Evolutionary conservation across 2,329 filamentous ascomycete species (phyloP), one percentile per base, ranked within the genome.

Genomic region (Colletotrichum musicola): DNA sequence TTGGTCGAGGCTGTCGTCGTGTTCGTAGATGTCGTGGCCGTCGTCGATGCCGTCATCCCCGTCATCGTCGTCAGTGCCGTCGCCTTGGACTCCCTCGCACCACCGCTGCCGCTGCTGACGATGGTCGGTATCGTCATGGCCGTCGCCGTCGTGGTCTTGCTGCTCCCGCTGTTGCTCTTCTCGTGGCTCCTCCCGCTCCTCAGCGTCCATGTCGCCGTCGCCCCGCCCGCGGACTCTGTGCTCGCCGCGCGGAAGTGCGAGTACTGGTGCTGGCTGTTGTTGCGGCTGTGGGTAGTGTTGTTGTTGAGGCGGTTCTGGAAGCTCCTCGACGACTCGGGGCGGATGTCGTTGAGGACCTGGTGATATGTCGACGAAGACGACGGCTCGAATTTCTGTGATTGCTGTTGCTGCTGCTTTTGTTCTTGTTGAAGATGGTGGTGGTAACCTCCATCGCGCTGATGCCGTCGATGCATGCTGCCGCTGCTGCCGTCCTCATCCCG

Each of bases 261-360:
- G 10, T 42, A 42, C 10, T 56, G 51, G 13, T 54, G 46, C 6
- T 63, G 40, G 16, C 30, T 49, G 46, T 22, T 49, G 46, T 20
- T 49, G 46, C 10, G n/a, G 18, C 46, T 3, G 14, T 14, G 16
- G 16, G 10, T 7, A n/a, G n/a, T n/a, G n/a, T 20, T 49, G 46
- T 20, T 49, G 46, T 49, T 49, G 46, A 18, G 12, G 20, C 20
- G 16, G n/a, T 49, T 49, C 16, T 20, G 22, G 35, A 59, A 55
- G 54, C 65, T 68, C 54, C 27, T 64, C 14, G 65, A 68, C 18
- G 65, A 68, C 25, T 59, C 62, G 61, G 65, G 65, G 20, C 64
- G 51, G 6, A 64, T 13, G 3, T 64, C 58, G 58, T 59, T 35
- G 51, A 55, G 60, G 42, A 42, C 47, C 47, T 42, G 56, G 56